Evolutionary conservation across 2,329 filamentous ascomycete genomes (phyloP), one percentile per base, ranked within the genome.

Genomic region (Ilyonectria mors-panacis): DNA sequence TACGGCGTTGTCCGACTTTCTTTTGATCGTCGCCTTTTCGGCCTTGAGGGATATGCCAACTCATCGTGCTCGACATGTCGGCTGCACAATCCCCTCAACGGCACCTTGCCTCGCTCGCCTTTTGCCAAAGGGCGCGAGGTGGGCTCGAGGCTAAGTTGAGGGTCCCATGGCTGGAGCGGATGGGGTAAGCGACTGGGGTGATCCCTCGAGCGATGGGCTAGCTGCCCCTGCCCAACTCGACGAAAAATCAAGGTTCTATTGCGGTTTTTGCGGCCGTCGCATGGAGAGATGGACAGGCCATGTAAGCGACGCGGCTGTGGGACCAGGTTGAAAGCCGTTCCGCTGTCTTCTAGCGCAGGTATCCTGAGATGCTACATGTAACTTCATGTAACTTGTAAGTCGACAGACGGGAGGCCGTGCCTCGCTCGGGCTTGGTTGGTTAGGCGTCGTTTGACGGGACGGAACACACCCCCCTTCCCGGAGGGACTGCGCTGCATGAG

Each of bases 241-340:
- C 48, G 50, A 65, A 56, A 66, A 69, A 73, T 67, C 71, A 74
- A 71, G 72, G 68, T 72, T 74, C 68, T 71, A 70, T 51, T 35
- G 35, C 47, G n/a, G 19, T 45, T 50, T 59, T 59, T 54, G 17
- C 30, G 45, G 51, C 45, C 37, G 54, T 39, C 42, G 59, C 44
- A 63, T 57, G 51, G 51, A 37, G 44, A 55, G 30, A 37, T 26
- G 42, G 44, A 44, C 33, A 54, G 21, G 37, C 37, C 47, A 39
- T 50, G 44, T 30, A 65, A 53, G 57, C 37, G 64, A 58, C 39
- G 59, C 59, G 45, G 53, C 39, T 53, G 53, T 42, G 59, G 58
- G 42, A 54, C 47, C 30, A 13, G 23, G n/a, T 10, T 37, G 50
- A 33, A 35, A 12, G 50, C 35, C 8, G 50, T 59, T 60, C 63